Percentiles rank a stretch among this genome's conserved stretches.
phyloP scores from a whole-genome alignment of 1,284 basidiomycete species.

The Papiliotrema terrestris region DNA sequence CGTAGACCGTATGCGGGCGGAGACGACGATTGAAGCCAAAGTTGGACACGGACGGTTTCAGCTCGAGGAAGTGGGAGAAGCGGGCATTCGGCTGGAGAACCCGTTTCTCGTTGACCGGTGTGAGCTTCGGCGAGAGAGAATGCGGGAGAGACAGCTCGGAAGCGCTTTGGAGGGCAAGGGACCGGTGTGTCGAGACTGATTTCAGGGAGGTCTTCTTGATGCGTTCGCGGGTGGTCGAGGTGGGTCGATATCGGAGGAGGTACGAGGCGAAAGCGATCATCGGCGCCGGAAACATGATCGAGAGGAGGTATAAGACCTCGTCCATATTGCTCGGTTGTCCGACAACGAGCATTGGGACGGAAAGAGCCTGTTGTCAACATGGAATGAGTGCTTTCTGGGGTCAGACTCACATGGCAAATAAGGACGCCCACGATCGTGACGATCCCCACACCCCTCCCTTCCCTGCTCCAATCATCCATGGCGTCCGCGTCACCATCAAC shows the following conservation, averaged over 20 bases:
- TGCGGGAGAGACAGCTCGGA: slow-evolving; percentile 31
- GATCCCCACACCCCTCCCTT: slow-evolving; percentile 22
- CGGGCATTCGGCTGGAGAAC: slow-evolving; percentile 7
- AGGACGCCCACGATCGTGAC: slow-evolving; percentile 17
- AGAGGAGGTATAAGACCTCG: slow-evolving; percentile 19
- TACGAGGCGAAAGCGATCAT: slow-evolving; percentile 23
- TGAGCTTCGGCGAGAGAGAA: slow-evolving; percentile 29
- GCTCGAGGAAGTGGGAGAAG: slow-evolving; percentile 21
- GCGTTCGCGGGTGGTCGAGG: slow-evolving; percentile 2
- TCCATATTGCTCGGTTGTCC: slow-evolving; percentile 11
- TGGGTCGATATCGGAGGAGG: slow-evolving; percentile 24
- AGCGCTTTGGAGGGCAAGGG: slow-evolving; percentile 23
- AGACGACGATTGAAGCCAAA: slow-evolving; percentile 15
- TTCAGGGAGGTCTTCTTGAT: slow-evolving; percentile 16
- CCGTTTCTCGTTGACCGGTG: slow-evolving; percentile 19
- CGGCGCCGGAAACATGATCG: slow-evolving; percentile 27
- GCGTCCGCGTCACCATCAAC: slow-evolving; percentile 21
- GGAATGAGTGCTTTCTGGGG: background rate
- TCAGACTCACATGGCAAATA: slow-evolving; percentile 25
- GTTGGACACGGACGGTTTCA: slow-evolving; percentile 29
- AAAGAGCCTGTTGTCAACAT: slow-evolving; percentile 19
- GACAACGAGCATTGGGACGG: slow-evolving; percentile 19
- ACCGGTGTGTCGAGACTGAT: slow-evolving; percentile 21
- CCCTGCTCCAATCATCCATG: slow-evolving; percentile 24
- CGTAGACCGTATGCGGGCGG: slow-evolving; percentile 29